phyloP scores from a whole-genome alignment of 148 eudicot genomes.

The Oxyria digyna region DNA sequence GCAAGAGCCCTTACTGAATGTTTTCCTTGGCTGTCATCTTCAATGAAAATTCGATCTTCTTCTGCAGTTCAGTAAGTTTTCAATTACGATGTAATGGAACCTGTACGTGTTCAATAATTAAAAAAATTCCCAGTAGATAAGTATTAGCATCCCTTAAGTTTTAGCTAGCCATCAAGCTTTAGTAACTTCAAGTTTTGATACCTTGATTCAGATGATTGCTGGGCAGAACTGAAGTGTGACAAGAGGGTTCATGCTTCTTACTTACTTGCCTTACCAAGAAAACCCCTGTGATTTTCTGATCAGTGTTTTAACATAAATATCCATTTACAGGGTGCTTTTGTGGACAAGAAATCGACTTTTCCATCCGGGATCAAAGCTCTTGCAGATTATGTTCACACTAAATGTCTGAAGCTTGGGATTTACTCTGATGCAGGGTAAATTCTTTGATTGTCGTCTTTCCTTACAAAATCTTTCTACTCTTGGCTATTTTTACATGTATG shows the following conservation, averaged over 20 bases:
- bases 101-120: too few relatives aligned
- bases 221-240: constrained; percentile 70
- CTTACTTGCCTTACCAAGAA: neutral
- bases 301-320: neutral
- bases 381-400: constrained; percentile 75
- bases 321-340: constrained; percentile 42
- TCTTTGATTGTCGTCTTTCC: neutral
- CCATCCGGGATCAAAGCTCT: constrained; percentile 80
- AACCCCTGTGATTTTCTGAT: neutral
- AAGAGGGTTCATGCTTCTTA: constrained; percentile 24
- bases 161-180: neutral
- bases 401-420: constrained; percentile 75
- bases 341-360: constrained; percentile 48
- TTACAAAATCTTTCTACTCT: too few relatives aligned
- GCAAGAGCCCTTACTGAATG: too few relatives aligned
- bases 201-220: constrained; percentile 71
- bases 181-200: neutral
- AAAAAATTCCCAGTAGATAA: neutral
- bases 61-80: too few relatives aligned
- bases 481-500: neutral
- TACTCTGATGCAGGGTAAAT: constrained; percentile 80
- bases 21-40: too few relatives aligned
- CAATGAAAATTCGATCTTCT: too few relatives aligned
- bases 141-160: neutral
- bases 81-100: too few relatives aligned